Conservation (phyloP, 176 grass and related monocot species). For the Hsuehochloa calcarea region DNA sequence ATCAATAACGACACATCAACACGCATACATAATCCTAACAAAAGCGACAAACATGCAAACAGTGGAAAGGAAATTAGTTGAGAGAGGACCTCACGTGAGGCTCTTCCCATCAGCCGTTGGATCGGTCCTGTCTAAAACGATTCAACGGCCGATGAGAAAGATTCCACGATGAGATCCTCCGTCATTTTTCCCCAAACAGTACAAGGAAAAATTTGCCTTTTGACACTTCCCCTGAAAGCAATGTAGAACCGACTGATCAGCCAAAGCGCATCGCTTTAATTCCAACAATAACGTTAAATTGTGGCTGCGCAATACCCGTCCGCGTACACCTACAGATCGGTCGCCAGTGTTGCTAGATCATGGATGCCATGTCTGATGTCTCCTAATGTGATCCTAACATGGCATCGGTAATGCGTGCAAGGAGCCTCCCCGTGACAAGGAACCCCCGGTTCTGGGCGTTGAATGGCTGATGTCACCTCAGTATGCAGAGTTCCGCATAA, state of each 20-base stretch:
- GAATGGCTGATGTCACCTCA: conserved; percentile 47
- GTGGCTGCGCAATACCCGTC: neutral
- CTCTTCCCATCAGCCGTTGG: too few relatives aligned
- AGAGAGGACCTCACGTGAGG: too few relatives aligned
- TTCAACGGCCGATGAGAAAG: too few relatives aligned
- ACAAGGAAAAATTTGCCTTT: neutral
- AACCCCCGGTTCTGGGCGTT: conserved; percentile 20
- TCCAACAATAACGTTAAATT: neutral
- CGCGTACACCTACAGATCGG: neutral
- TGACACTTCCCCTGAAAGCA: conserved; percentile 2
- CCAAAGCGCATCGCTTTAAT: conserved; percentile 24
- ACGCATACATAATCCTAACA: neutral
- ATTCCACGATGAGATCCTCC: too few relatives aligned
- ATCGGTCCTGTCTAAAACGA: too few relatives aligned
- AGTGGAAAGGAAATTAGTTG: too few relatives aligned
- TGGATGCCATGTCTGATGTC: conserved; percentile 2
- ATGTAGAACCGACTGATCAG: conserved; percentile 9
- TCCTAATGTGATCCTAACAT: neutral
- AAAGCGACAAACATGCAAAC: conserved; percentile 10
- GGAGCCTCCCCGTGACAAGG: neutral
- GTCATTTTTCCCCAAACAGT: too few relatives aligned
- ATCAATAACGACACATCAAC: neutral
- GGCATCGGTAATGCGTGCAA: neutral
- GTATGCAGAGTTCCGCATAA: conserved; percentile 35
- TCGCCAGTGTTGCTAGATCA: conserved; percentile 14